A percentile compares a stretch with the other conserved stretches of the same genome.
Evolutionary conservation across 73 alveolate genomes (phyloP).

Genomic region (Paramecium bursaria): DNA sequence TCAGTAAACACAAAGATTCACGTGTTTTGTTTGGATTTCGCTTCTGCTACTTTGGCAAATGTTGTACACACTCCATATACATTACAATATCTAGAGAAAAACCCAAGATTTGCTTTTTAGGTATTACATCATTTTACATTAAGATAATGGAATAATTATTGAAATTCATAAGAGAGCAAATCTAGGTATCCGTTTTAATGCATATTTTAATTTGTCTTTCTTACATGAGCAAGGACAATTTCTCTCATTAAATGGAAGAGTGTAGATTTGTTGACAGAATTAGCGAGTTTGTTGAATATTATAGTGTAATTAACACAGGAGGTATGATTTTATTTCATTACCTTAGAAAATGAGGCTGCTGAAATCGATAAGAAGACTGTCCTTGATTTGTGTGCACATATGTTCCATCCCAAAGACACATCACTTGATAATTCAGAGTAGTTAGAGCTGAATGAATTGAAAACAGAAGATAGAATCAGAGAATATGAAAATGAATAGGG

Average conservation of each 20-base stretch:
- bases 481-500: conserved; percentile 93
- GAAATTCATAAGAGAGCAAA: conserved; percentile 77
- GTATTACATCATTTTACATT: conserved; percentile 73
- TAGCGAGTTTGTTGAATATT: conserved; percentile 90
- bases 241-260: conserved; percentile 86
- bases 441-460: conserved; percentile 90
- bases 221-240: conserved; percentile 89
- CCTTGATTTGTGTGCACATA: conserved; percentile 89
- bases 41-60: conserved; percentile 95
- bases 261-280: conserved; percentile 92
- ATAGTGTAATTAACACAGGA: conserved; percentile 79
- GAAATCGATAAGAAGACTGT: conserved; percentile 94
- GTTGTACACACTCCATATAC: conserved; percentile 90
- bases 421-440: conserved; percentile 84
- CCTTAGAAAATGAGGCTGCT: conserved; percentile 84
- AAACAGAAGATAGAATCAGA: conserved; percentile 87
- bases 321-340: neutral
- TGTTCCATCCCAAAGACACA: conserved; percentile 96
- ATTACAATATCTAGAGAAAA: conserved; percentile 83
- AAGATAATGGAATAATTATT: conserved; percentile 65
- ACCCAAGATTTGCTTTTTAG: conserved; percentile 81
- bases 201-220: conserved; percentile 92
- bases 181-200: conserved; percentile 90
- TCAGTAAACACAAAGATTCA: conserved; percentile 81
- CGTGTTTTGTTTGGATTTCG: conserved; percentile 91